phyloP scores from a whole-genome alignment of 352 stramenopile species.

The Poterioochromonas sp. region DNA sequence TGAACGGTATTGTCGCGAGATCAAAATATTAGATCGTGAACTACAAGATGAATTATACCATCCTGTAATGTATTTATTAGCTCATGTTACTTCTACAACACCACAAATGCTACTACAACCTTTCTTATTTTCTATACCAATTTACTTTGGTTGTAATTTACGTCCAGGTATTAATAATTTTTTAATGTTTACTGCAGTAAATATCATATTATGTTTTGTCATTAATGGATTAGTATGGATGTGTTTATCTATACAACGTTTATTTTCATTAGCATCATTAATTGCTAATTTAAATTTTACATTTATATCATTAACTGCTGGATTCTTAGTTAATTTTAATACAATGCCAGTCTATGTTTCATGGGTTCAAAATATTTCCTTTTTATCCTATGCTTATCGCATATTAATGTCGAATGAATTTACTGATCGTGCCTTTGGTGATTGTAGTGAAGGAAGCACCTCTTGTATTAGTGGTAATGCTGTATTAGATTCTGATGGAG shows the following conservation, averaged over 20 bases:
- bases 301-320: slow-evolving; percentile 11
- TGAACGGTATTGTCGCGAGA: slow-evolving; percentile 4
- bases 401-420: slow-evolving; percentile 29
- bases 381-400: slow-evolving; percentile 18
- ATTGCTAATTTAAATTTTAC: slow-evolving; percentile 26
- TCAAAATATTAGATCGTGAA: slow-evolving; percentile 14
- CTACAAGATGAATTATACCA: slow-evolving; percentile 25
- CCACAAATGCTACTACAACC: neutral
- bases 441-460: neutral
- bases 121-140: neutral
- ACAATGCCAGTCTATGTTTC: slow-evolving; percentile 23
- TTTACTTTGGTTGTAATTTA: slow-evolving; percentile 25
- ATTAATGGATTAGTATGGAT: slow-evolving; percentile 25
- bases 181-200: neutral
- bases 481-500: neutral
- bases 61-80: neutral
- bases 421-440: neutral
- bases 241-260: neutral
- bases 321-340: slow-evolving; percentile 21
- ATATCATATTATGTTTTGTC: neutral
- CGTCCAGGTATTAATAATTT: neutral
- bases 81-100: neutral
- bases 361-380: slow-evolving; percentile 22
- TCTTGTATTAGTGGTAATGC: neutral
- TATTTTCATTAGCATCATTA: slow-evolving; percentile 1